Conservation (phyloP, 164 flowering plant species). For the Kingdonia uniflora region DNA sequence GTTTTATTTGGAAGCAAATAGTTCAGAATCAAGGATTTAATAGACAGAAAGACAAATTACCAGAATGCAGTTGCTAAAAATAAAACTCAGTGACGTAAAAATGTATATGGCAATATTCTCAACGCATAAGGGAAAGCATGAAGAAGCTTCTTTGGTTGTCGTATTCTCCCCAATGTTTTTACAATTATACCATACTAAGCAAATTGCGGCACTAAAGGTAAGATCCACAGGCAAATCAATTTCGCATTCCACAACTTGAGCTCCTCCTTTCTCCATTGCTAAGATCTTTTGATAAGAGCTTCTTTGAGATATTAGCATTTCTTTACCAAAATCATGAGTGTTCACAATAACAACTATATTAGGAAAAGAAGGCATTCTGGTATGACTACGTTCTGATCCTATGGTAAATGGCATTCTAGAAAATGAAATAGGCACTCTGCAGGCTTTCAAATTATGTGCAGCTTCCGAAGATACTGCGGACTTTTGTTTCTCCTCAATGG, state of each 20-base stretch:
- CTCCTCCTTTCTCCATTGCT: slow-evolving; percentile 70
- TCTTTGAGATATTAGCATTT: slow-evolving; percentile 79
- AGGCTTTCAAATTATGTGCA: slow-evolving; percentile 16
- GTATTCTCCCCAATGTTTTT: slow-evolving; percentile 46
- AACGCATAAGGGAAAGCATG: slow-evolving; percentile 43
- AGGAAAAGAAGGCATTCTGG: slow-evolving; percentile 23
- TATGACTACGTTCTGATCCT: slow-evolving; percentile 15
- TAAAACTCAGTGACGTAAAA: slow-evolving; percentile 70
- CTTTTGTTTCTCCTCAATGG: slow-evolving; percentile 21
- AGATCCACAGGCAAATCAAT: slow-evolving; percentile 69
- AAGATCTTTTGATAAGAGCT: slow-evolving; percentile 81
- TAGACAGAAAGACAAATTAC: slow-evolving; percentile 44
- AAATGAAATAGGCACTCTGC: slow-evolving; percentile 18
- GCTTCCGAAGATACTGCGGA: slow-evolving; percentile 11
- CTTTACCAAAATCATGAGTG: slow-evolving; percentile 57
- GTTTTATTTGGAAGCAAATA: background rate
- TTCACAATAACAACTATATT: slow-evolving; percentile 53
- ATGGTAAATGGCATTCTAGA: slow-evolving; percentile 9
- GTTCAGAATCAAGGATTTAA: background rate
- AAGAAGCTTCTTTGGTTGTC: slow-evolving; percentile 42
- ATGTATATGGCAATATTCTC: slow-evolving; percentile 72
- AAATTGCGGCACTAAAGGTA: slow-evolving; percentile 54
- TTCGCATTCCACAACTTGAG: slow-evolving; percentile 88
- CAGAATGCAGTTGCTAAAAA: slow-evolving; percentile 77
- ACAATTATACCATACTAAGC: slow-evolving; percentile 77